A percentile compares a stretch with the other conserved stretches of the same genome.
Conservation (phyloP, 2,329 filamentous ascomycete genomes). For the Coleophoma eucalyptorum region DNA sequence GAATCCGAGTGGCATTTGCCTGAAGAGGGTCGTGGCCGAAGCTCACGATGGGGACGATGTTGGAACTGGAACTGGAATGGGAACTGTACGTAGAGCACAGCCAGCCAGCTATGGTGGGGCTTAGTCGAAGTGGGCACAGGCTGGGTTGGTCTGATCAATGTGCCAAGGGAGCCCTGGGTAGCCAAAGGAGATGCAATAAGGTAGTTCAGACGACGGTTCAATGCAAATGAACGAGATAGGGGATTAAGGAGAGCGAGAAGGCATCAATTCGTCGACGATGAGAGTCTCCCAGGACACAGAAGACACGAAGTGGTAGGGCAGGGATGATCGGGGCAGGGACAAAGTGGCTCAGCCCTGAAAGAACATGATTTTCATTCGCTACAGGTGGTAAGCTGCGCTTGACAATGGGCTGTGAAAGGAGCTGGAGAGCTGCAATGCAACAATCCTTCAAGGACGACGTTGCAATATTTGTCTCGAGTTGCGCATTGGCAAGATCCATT, state of each 20-base stretch:
- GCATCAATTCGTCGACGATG: background rate
- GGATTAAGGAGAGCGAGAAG: too few relatives aligned
- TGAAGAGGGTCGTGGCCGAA: constrained; percentile 17
- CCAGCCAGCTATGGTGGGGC: background rate
- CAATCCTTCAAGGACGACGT: background rate
- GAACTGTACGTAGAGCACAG: background rate
- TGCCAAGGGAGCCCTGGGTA: too few relatives aligned
- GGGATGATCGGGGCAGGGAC: background rate
- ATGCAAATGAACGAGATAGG: background rate
- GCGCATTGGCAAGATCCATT: too few relatives aligned
- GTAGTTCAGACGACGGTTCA: constrained; percentile 6
- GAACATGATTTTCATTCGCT: background rate
- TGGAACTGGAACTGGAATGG: background rate
- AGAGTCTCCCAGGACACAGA: background rate
- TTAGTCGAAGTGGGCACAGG: constrained; percentile 4
- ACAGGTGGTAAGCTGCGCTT: background rate
- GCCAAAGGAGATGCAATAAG: too few relatives aligned
- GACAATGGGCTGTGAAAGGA: background rate
- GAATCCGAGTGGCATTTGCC: constrained; percentile 27
- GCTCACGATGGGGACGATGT: constrained; percentile 16
- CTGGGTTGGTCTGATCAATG: background rate
- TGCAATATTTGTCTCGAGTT: too few relatives aligned
- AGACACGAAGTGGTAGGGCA: background rate
- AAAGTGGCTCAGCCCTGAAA: constrained; percentile 7
- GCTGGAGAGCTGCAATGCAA: background rate